Evolutionary conservation across 2,329 filamentous ascomycete species (phyloP).

Genomic region (Sarocladiaceae sp.): DNA sequence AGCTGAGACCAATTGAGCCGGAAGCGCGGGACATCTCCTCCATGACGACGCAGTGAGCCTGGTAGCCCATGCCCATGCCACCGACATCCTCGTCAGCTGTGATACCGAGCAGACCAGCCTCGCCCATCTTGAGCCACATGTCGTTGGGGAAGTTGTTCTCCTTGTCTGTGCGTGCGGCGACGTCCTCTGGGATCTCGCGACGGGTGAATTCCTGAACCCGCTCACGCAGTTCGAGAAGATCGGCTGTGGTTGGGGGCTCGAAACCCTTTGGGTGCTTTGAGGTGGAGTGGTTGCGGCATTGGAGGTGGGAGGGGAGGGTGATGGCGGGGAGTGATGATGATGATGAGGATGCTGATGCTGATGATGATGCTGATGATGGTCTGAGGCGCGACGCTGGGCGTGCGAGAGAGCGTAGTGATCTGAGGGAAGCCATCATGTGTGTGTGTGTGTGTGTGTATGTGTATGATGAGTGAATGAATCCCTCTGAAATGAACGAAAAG

Average conservation of each 20-base stretch:
- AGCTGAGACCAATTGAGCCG: slow-evolving; percentile 78
- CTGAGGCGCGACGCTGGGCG: slow-evolving; percentile 16
- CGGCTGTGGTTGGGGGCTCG: slow-evolving; percentile 60
- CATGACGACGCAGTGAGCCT: slow-evolving; percentile 92
- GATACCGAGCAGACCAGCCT: slow-evolving; percentile 85
- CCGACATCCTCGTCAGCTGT: slow-evolving; percentile 91
- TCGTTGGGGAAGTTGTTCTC: slow-evolving; percentile 80
- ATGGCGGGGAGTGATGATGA: slow-evolving; percentile 15
- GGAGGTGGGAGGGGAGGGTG: slow-evolving; percentile 30
- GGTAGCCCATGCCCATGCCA: slow-evolving; percentile 86
- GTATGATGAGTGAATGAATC: not conserved
- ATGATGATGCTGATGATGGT: slow-evolving; percentile 7
- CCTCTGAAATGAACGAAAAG: not conserved
- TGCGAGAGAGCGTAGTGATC: slow-evolving; percentile 23
- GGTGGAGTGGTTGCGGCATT: slow-evolving; percentile 43
- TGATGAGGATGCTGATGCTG: not conserved
- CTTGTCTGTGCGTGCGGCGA: slow-evolving; percentile 77
- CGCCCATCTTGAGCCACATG: slow-evolving; percentile 92
- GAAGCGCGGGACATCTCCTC: slow-evolving; percentile 89
- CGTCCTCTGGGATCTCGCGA: slow-evolving; percentile 76
- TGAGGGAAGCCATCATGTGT: slow-evolving; percentile 13
- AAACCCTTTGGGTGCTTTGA: slow-evolving; percentile 59
- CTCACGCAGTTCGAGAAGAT: slow-evolving; percentile 75
- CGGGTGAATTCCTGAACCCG: slow-evolving; percentile 83
- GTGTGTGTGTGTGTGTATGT: not conserved